Base-by-base conservation (phyloP, 2,329 filamentous ascomycete genomes). In the Aspergillus flavus region DNA sequence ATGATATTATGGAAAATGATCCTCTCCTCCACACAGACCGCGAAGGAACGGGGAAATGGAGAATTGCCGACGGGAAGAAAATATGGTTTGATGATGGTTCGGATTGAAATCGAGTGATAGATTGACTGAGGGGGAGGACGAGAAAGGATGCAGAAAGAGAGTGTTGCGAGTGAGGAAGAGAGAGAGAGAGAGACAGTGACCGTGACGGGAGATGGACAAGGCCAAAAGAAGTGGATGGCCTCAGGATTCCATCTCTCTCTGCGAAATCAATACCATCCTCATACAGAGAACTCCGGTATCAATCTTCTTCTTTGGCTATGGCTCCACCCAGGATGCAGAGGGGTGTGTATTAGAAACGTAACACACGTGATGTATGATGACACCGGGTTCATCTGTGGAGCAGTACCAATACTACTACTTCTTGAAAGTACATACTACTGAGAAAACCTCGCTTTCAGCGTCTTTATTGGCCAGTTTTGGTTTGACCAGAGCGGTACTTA, bases 361-460 rank as follows among this genome's bases (percentile, higher is more conserved):
- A 48, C 19, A 4, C 64, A 68, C 66, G 66, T 68, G 66, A 68
- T 39, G 26, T 10, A 53, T 46, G 52, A 54, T 23, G 36, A 21
- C 28, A 32, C 16, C 16, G 1, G 14, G 36, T 23, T 23, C 21
- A 23, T 23, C 21, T 28, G 26, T 28, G 26, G 26, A 19, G 16
- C 39, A 41, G 39, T 41, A 36, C 12, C 14, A 16, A 6, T 36
- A 36, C 12, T 6, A 36, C 14, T 14, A 36, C 12, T 16, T 36
- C 12, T 16, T 16, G 5, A 12, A 36, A 36, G 34, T 36, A 34
- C 34, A 36, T 36, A 6, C 39, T 46, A 46, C 45, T 48, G 21
- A 21, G 41, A 46, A 46, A 21, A 11, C 19, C 11, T 46, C 43
- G 6, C 43, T 46, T 46, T 23, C 48, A 30, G 48, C 28, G 26